Base-by-base conservation (phyloP, 139 green algal genomes). In the Eudorina sp. region DNA sequence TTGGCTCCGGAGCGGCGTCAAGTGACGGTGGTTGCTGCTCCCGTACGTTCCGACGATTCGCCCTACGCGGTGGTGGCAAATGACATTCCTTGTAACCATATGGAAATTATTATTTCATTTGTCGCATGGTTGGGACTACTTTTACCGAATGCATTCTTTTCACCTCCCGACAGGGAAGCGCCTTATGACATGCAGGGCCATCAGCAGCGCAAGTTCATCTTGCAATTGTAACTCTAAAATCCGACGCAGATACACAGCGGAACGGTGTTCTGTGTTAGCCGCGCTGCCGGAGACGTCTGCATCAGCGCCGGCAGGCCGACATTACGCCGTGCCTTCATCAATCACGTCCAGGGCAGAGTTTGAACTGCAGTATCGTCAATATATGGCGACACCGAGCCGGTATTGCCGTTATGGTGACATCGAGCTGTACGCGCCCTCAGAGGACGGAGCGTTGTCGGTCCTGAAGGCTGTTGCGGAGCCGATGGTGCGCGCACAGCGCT, bases 401-500 rank as follows among this genome's bases (percentile, higher is more conserved):
- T 73, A 73, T 73, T 73, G 64, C 40, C 36, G 68, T 31, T 51
- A 77, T 48, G 68, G 68, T 53, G 36, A 77, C 19, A 51, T 77
- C 51, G 36, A 77, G 68, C 36, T 77, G 4, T 51, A 77, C 36
- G 68, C 68, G 36, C 68, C 68, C 21, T 77, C 68, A 48, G 36
- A 77, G n/a, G 68, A 77, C 19, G 68, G 36, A 31, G 68, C 68
- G 4, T 31, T 36, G 19, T 13, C 68, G 2, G 21, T 77, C 5
- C 68, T 77, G 36, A 77, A 77, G 7, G 40, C 68, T 51, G 68
- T 77, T 48, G 68, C 68, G 11, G 68, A 77, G 68, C 68, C 68
- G 36, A 29, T 77, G 36, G 34, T 77, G 27, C 68, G 68, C 18
- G 19, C 36, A 16, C 68, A 77, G 19, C 38, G 68, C 11, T 77